A percentile compares a stretch with the other conserved stretches of the same genome.
Evolutionary conservation across 1,284 basidiomycete genomes (phyloP).

Genomic region (Heliocybe sulcata): DNA sequence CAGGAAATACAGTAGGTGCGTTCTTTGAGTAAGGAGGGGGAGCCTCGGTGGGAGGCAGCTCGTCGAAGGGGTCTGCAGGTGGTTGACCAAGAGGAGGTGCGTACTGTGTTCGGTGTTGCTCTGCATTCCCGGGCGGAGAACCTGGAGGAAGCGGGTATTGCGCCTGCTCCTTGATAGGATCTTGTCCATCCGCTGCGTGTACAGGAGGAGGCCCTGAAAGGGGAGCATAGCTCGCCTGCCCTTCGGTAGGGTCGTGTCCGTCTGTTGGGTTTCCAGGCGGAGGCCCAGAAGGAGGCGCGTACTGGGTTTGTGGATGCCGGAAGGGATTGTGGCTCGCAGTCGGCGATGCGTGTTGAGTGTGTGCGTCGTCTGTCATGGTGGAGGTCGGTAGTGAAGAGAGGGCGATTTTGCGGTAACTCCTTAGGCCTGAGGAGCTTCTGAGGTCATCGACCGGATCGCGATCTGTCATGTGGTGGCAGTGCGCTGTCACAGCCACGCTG

Average conservation of each 20-base stretch:
- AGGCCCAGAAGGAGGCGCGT: background rate
- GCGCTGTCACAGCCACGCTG: background rate
- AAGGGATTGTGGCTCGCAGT: background rate
- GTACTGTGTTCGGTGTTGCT: background rate
- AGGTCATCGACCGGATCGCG: background rate
- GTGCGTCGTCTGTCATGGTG: background rate
- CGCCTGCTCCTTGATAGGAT: no score
- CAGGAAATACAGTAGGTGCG: background rate
- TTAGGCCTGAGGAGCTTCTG: background rate
- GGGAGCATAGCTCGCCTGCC: background rate
- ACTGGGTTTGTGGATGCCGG: background rate
- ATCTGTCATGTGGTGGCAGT: background rate
- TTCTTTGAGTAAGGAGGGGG: slow-evolving; percentile 4
- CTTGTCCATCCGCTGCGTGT: no score
- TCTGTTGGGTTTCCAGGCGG: background rate
- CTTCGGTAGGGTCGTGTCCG: no score
- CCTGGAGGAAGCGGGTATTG: no score
- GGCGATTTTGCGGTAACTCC: no score
- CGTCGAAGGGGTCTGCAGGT: background rate
- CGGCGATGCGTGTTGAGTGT: background rate
- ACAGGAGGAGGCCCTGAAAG: no score
- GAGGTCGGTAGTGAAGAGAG: background rate
- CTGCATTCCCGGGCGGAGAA: background rate
- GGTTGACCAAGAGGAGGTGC: background rate
- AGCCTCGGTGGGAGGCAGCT: background rate